Percentiles rank a stretch among this genome's conserved stretches.
phyloP scores from a whole-genome alignment of 2,329 filamentous ascomycete species.

The Colletotrichum eremochloae region DNA sequence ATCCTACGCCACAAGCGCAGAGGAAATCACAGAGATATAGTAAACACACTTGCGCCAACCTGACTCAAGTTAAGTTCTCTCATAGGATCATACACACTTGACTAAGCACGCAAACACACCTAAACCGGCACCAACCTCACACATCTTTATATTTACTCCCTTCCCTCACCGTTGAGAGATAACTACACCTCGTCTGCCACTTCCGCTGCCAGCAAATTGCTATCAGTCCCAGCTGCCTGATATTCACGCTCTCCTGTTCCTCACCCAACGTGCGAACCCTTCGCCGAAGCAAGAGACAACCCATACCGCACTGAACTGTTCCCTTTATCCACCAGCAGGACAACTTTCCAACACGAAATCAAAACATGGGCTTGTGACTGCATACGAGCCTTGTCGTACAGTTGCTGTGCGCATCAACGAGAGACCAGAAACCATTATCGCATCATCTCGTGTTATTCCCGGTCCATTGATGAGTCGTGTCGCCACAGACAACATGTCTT shows the following conservation, averaged over 20 bases:
- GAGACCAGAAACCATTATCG: not conserved
- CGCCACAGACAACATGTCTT: conserved; percentile 25
- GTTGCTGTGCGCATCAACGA: not conserved
- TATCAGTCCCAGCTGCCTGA: not conserved
- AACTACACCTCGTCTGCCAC: not conserved
- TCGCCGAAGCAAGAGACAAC: not conserved
- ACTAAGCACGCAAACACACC: not conserved
- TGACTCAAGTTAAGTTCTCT: too few species aligned
- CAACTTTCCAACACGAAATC: not conserved
- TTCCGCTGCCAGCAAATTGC: not conserved
- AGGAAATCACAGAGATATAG: not conserved
- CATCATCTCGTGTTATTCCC: not conserved
- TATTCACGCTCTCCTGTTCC: not conserved
- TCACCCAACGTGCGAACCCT: too few species aligned
- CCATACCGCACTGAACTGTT: not conserved
- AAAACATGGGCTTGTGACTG: not conserved
- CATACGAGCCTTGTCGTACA: not conserved
- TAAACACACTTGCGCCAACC: not conserved
- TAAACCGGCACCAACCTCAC: not conserved
- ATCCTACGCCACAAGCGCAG: not conserved
- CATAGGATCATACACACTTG: not conserved
- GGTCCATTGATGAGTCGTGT: not conserved
- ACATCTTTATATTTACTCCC: not conserved
- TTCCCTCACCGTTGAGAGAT: not conserved
- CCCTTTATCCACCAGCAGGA: too few species aligned